phyloP scores from a whole-genome alignment of 164 flowering plant genomes.

The Nelumbo lutea region DNA sequence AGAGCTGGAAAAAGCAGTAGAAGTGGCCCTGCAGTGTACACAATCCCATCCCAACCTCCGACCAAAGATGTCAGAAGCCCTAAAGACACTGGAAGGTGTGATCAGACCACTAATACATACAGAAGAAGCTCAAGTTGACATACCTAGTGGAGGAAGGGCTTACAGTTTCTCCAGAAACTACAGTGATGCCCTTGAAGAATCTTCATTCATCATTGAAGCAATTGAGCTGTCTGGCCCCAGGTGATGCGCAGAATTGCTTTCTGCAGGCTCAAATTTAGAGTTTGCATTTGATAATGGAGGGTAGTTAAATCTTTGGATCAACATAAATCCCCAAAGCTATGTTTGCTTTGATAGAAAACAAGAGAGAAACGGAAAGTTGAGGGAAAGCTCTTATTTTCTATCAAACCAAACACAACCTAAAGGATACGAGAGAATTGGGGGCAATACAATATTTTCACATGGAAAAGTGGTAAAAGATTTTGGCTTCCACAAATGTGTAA shows the following conservation, averaged over 20 bases:
- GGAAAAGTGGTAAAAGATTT: too few species aligned
- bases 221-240: constrained; percentile 97
- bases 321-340: too few species aligned
- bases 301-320: too few species aligned
- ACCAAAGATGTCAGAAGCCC: constrained; percentile 82
- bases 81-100: constrained; percentile 64
- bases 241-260: constrained; percentile 21
- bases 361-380: too few species aligned
- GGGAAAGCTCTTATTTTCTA: too few species aligned
- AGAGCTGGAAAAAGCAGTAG: constrained; percentile 60
- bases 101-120: constrained; percentile 26
- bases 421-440: too few species aligned
- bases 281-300: too few species aligned
- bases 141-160: constrained; percentile 25
- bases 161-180: constrained; percentile 51
- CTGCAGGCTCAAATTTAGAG: too few species aligned
- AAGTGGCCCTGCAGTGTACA: constrained; percentile 66
- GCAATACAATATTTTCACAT: too few species aligned
- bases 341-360: too few species aligned
- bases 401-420: too few species aligned
- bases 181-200: constrained; percentile 48
- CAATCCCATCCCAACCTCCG: constrained; percentile 63
- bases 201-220: constrained; percentile 81
- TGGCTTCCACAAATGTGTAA: too few species aligned
- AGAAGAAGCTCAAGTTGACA: constrained; percentile 46